A percentile compares a stretch with the other conserved stretches of the same genome.
Evolutionary conservation across 768 basidiomycete genomes (phyloP).

Genomic region (Dentipellis sp.): DNA sequence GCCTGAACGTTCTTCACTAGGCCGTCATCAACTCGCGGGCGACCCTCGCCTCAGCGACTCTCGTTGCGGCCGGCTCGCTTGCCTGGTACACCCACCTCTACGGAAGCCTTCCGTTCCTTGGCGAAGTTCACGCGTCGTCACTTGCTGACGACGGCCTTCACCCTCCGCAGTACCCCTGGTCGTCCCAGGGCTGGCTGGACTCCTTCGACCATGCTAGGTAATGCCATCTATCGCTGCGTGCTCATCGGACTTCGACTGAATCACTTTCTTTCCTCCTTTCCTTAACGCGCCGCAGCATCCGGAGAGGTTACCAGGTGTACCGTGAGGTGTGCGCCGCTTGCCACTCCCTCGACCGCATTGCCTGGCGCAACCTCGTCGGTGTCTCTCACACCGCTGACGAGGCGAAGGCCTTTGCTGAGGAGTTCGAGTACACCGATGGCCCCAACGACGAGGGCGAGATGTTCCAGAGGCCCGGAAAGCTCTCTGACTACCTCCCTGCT

Average conservation of each 20-base stretch:
- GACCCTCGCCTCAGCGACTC: slow-evolving; percentile 65
- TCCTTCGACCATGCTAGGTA: slow-evolving; percentile 96
- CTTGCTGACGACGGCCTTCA: slow-evolving; percentile 94
- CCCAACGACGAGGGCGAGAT: slow-evolving; percentile 93
- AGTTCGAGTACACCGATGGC: slow-evolving; percentile 93
- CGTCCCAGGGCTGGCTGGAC: slow-evolving; percentile 81
- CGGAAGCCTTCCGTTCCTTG: slow-evolving; percentile 81
- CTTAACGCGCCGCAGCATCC: slow-evolving; percentile 50
- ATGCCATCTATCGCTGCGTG: slow-evolving; percentile 19
- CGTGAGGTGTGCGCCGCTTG: slow-evolving; percentile 98
- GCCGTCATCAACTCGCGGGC: slow-evolving; percentile 61
- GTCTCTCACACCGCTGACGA: slow-evolving; percentile 95
- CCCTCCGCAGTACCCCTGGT: slow-evolving; percentile 80
- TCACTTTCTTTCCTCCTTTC: not conserved
- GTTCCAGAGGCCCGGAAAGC: slow-evolving; percentile 98
- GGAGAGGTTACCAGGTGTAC: slow-evolving; percentile 94
- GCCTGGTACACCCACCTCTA: slow-evolving; percentile 97
- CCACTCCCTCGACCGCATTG: slow-evolving; percentile 98
- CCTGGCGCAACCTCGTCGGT: slow-evolving; percentile 98
- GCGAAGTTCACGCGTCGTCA: slow-evolving; percentile 88
- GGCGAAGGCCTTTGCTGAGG: slow-evolving; percentile 85
- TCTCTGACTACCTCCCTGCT: slow-evolving; percentile 90
- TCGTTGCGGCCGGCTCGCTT: slow-evolving; percentile 78
- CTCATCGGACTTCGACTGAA: slow-evolving; percentile 6
- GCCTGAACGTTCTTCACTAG: slow-evolving; percentile 24